These are phyloP conservation scores for Phytophthora sansomeana DNA, from an alignment of 352 stramenopile genomes.

Conservation along the genomic window DNA sequence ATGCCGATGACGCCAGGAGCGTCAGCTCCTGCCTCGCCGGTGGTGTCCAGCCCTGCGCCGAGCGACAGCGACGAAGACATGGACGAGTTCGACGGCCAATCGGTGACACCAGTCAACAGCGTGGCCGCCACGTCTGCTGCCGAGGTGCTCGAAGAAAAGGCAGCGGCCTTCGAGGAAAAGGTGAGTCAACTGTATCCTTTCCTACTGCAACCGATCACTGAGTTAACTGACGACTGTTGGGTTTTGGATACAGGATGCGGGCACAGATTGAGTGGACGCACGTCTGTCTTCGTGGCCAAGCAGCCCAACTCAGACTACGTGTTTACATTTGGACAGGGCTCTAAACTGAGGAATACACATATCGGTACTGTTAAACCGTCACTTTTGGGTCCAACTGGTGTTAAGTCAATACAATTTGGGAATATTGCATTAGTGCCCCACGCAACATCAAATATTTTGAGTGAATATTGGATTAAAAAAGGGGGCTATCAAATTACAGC, in stretches of 20 bases:
- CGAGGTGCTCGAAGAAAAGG: constrained; percentile 9
- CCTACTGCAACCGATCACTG: not conserved
- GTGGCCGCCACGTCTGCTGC: constrained; percentile 2
- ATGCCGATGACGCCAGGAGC: not conserved
- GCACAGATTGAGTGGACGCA: not conserved
- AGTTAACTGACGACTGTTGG: constrained; percentile 12
- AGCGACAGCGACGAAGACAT: constrained; percentile 5
- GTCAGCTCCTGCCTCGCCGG: not conserved
- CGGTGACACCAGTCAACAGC: constrained; percentile 2
- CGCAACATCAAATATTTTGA: constrained; percentile 6
- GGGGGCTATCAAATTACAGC: constrained; percentile 8
- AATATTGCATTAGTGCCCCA: not conserved
- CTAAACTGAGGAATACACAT: constrained; percentile 14
- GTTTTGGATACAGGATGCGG: constrained; percentile 14
- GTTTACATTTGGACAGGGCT: constrained; percentile 12
- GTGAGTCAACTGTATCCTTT: constrained; percentile 7
- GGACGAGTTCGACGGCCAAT: not conserved
- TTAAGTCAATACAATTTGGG: not conserved
- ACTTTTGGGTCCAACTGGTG: not conserved
- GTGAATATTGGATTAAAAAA: constrained; percentile 7
- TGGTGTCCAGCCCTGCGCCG: not conserved
- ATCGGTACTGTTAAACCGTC: constrained; percentile 1
- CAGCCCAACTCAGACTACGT: constrained; percentile 3
- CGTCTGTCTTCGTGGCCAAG: constrained; percentile 3
- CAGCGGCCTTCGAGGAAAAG: not conserved